phyloP scores from a whole-genome alignment of 306 rosid species.

The Ormosia emarginata region DNA sequence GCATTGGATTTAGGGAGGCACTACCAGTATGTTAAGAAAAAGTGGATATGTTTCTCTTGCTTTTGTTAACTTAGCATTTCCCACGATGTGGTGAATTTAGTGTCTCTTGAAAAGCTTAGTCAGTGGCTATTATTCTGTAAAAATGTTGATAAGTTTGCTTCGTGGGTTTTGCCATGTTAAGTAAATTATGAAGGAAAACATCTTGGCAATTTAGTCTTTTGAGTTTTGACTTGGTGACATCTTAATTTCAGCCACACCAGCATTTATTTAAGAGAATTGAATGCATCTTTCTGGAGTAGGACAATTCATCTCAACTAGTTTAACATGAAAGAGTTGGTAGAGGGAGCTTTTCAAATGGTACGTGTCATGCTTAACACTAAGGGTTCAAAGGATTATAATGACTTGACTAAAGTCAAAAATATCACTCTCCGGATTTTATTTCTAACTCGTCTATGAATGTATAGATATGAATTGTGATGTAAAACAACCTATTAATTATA shows the following conservation, averaged over 20 bases:
- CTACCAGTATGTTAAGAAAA: conserved; percentile 32
- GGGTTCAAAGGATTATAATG: conserved; percentile 23
- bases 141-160: conserved; percentile 8
- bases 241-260: conserved; percentile 6
- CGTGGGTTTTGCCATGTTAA: not conserved
- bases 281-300: conserved; percentile 13
- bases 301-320: conserved; percentile 7
- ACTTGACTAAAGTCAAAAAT: not conserved
- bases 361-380: conserved; percentile 1
- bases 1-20: conserved; percentile 63
- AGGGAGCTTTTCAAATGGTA: conserved; percentile 9
- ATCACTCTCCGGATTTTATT: not conserved
- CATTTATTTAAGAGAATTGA: not conserved
- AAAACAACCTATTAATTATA: not conserved
- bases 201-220: not conserved
- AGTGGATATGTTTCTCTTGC: not conserved
- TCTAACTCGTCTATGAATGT: not conserved
- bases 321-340: conserved; percentile 20
- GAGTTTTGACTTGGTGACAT: conserved; percentile 4
- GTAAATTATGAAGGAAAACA: conserved; percentile 7
- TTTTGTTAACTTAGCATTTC: not conserved
- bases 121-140: not conserved
- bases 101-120: not conserved
- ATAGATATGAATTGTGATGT: not conserved
- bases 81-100: not conserved